A percentile compares a stretch with the other conserved stretches of the same genome.
phyloP scores from a whole-genome alignment of 2,329 filamentous ascomycete species.

The Fusarium sp. region DNA sequence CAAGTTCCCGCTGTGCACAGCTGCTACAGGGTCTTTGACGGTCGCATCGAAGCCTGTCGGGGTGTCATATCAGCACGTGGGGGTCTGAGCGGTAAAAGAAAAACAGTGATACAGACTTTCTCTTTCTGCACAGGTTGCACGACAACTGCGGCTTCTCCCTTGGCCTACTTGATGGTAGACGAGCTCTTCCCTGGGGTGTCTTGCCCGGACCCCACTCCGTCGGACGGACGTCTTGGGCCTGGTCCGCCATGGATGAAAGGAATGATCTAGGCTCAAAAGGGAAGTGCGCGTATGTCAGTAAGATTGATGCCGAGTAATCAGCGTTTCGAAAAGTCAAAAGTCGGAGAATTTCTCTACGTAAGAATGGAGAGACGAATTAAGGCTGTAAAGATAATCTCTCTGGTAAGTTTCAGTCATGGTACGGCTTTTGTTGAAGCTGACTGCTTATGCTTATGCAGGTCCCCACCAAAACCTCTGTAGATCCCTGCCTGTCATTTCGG shows the following conservation, averaged over 20 bases:
- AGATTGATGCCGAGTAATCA: background rate
- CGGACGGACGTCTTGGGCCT: background rate
- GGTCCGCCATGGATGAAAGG: background rate
- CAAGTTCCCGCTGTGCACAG: constrained; percentile 12
- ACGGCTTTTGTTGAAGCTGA: background rate
- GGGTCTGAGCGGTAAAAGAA: no score
- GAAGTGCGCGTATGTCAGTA: background rate
- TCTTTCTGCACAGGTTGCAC: constrained; percentile 18
- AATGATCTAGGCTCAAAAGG: background rate
- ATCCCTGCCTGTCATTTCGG: constrained; percentile 18
- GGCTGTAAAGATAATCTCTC: background rate
- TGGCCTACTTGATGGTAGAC: constrained; percentile 8
- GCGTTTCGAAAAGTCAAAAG: background rate
- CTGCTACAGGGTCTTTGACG: constrained; percentile 20
- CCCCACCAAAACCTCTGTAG: background rate
- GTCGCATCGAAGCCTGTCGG: constrained; percentile 16
- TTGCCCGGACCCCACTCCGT: constrained; percentile 14
- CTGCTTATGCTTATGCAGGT: background rate
- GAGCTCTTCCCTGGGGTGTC: constrained; percentile 7
- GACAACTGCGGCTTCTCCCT: constrained; percentile 17
- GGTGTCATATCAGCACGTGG: background rate
- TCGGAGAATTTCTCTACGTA: background rate
- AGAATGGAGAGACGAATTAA: background rate
- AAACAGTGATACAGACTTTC: constrained; percentile 9
- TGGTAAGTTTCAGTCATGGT: no score